Evolutionary conservation across 345 rosid genomes (phyloP).

Genomic region (Carallia pectinifolia): DNA sequence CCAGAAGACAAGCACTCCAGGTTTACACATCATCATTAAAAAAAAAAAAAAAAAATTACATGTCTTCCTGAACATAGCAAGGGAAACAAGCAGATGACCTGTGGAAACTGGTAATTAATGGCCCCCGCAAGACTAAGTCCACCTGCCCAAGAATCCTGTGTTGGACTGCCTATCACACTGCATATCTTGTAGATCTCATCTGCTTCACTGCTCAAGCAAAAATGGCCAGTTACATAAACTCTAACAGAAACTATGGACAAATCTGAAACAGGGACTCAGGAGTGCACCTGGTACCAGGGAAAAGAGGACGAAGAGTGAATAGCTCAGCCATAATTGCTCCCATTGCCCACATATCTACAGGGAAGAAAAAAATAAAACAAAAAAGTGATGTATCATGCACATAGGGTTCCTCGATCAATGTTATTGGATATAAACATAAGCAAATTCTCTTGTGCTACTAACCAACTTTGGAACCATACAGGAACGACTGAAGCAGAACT

Average conservation of each 20-base stretch:
- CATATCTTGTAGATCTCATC: conserved; percentile 90
- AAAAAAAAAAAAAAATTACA: neutral
- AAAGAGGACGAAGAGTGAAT: conserved; percentile 68
- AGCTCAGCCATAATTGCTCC: conserved; percentile 90
- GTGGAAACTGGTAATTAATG: conserved; percentile 71
- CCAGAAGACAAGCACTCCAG: neutral
- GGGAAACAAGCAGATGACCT: neutral
- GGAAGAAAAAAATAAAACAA: too few relatives aligned
- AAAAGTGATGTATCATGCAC: neutral
- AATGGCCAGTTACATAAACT: neutral
- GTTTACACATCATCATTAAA: neutral
- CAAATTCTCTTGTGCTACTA: conserved; percentile 24
- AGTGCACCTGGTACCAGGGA: conserved; percentile 70
- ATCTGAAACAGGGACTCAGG: neutral
- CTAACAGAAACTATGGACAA: neutral
- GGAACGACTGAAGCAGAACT: conserved; percentile 71
- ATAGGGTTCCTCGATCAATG: too few relatives aligned
- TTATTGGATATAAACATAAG: neutral
- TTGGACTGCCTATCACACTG: conserved; percentile 74
- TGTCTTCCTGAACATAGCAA: neutral
- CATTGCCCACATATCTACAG: conserved; percentile 88
- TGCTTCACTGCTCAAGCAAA: conserved; percentile 55
- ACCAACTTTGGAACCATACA: conserved; percentile 79
- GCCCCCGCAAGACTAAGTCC: conserved; percentile 71
- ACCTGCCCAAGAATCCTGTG: conserved; percentile 64